Conservation (phyloP, 805 yeast genomes). For the Nadsonia fulvescens region DNA sequence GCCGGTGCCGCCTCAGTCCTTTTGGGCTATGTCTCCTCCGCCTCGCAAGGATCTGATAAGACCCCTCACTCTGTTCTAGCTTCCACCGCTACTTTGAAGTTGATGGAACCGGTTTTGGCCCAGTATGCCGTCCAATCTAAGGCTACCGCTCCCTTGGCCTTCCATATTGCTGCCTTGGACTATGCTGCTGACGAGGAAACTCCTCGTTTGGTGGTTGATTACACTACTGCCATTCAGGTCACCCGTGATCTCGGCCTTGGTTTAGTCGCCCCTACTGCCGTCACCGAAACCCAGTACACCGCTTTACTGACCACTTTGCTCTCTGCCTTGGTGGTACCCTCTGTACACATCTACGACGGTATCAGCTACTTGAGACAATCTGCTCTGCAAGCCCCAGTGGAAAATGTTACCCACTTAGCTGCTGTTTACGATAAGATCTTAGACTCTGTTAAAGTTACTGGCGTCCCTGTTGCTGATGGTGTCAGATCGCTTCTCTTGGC, state of each 20-base stretch:
- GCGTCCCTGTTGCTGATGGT: neutral
- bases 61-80: constrained; percentile 27
- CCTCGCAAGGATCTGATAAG: constrained; percentile 10
- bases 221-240: constrained; percentile 37
- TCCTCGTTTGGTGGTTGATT: constrained; percentile 43
- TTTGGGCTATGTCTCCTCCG: constrained; percentile 40
- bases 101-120: constrained; percentile 44
- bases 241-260: constrained; percentile 50
- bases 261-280: constrained; percentile 47
- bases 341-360: constrained; percentile 69
- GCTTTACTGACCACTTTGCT: constrained; percentile 46
- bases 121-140: constrained; percentile 17
- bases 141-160: constrained; percentile 37
- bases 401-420: constrained; percentile 12
- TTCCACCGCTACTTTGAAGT: constrained; percentile 49
- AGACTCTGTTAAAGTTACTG: constrained; percentile 1
- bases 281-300: constrained; percentile 48
- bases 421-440: constrained; percentile 4
- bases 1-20: constrained; percentile 71
- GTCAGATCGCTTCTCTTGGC: constrained; percentile 23
- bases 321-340: constrained; percentile 37
- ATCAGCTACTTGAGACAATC: constrained; percentile 37
- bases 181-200: constrained; percentile 33
- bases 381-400: constrained; percentile 19
- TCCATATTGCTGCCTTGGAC: constrained; percentile 63